Base-by-base conservation (phyloP, 805 yeast genomes). In the Pichia nanzhaoensis region DNA sequence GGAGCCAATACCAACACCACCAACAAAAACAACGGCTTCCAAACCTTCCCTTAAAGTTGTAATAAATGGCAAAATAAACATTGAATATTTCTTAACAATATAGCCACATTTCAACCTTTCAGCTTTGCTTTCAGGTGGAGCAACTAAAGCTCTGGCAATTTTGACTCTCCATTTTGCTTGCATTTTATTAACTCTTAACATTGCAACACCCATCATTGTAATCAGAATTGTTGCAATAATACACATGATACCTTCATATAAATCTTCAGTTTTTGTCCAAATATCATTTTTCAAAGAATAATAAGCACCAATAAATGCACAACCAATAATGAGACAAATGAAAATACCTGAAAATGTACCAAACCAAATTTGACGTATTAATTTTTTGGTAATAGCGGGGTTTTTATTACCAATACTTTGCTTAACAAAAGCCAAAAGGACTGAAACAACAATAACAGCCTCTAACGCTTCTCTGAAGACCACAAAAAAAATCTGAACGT, bases 181-280 rank as follows among this genome's bases (percentile, higher is more conserved):
- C 95, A 88, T 86, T 71, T 88, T 88, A 71, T 88, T 88, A 63
- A 90, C 73, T 66, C 96, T 78, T 57, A 89, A 74, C 95, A 89
- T 84, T 45, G 96, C 95, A 57, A 89, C 74, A 61, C 96, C 96
- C 96, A 89, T 89, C 57, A 82, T 58, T 7, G 95, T 76, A 58
- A 90, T 89, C 78, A 89, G 80, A 33, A 84, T 68, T 0, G 95
- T 78, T 4, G 96, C 97, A 61, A 89, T 79, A 54, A 89, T 70
- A 66, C 93, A 85, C 63, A 89, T 87, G 46, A 85, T 70, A 68
- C 96, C 96, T 73, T 89, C 97, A 96, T 96, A 89, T 45, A 90
- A 64, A 62, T 90, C 96, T 64, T 89, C 97, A 14, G 95, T 78
- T 9, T 61, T 61, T 32, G 90, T 74, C 83, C 95, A 89, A 52